A percentile compares a stretch with the other conserved stretches of the same genome.
phyloP scores from a whole-genome alignment of 2,329 filamentous ascomycete species.

The Chrysoporthe puriensis region DNA sequence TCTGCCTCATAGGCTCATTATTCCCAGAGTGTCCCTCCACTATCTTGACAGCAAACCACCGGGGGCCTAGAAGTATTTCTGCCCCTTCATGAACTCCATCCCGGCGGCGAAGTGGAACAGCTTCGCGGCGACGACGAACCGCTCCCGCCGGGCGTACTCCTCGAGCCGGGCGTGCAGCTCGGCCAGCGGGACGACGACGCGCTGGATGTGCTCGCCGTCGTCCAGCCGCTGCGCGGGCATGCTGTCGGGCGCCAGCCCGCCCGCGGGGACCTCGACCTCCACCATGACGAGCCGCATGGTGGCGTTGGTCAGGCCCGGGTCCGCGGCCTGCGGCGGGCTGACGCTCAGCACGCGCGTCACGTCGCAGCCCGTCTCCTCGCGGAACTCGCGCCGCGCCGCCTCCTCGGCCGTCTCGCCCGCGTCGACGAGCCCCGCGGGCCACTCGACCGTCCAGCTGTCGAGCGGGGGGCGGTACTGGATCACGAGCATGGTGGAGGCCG shows the following conservation, averaged over 20 bases:
- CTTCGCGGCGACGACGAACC: slow-evolving; percentile 59
- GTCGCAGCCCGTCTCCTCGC: slow-evolving; percentile 60
- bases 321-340: slow-evolving; percentile 58
- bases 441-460: slow-evolving; percentile 56
- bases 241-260: slow-evolving; percentile 17
- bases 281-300: slow-evolving; percentile 66
- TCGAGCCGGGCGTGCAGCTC: slow-evolving; percentile 60
- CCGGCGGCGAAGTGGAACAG: slow-evolving; percentile 65
- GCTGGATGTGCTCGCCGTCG: slow-evolving; percentile 64
- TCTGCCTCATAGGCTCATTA: background rate
- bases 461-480: slow-evolving; percentile 58
- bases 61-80: slow-evolving; percentile 35
- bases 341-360: slow-evolving; percentile 49
- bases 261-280: slow-evolving; percentile 51
- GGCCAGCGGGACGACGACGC: slow-evolving; percentile 59
- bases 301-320: slow-evolving; percentile 62
- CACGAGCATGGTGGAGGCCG: slow-evolving; percentile 49
- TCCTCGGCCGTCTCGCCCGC: slow-evolving; percentile 54
- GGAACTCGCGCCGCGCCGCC: slow-evolving; percentile 57
- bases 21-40: no score
- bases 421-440: slow-evolving; percentile 59
- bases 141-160: slow-evolving; percentile 49
- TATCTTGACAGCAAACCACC: background rate
- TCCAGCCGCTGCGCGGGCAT: slow-evolving; percentile 62
- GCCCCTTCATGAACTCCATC: slow-evolving; percentile 51